phyloP scores from a whole-genome alignment of 495 filamentous ascomycete species.

The Penicillium waksmanii region DNA sequence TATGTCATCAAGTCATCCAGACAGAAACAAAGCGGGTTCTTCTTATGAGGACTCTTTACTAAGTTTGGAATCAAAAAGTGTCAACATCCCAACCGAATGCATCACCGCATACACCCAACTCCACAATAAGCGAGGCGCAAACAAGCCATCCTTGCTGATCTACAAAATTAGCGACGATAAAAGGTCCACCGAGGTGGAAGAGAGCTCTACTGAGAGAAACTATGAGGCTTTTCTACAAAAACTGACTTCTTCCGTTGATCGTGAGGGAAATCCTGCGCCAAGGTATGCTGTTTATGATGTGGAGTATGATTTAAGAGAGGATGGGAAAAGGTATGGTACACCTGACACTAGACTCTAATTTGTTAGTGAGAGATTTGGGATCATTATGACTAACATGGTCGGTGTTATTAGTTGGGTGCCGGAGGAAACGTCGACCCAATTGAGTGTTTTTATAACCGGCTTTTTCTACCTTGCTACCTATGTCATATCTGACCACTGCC shows the following conservation, averaged over 20 bases:
- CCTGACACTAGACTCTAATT: not conserved
- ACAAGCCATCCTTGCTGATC: conserved; percentile 77
- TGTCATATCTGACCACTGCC: not conserved
- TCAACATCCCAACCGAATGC: conserved; percentile 70
- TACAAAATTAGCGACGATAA: conserved; percentile 85
- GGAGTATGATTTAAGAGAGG: conserved; percentile 71
- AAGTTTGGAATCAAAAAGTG: conserved; percentile 52
- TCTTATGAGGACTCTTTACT: not conserved
- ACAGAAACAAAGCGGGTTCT: no score
- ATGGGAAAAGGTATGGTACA: conserved; percentile 65
- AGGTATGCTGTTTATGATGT: conserved; percentile 86
- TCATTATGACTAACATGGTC: no score
- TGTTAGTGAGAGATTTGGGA: no score
- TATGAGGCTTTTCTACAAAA: conserved; percentile 71
- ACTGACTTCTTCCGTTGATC: conserved; percentile 63
- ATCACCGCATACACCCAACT: conserved; percentile 76
- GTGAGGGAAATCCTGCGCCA: conserved; percentile 63
- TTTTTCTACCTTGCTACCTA: not conserved
- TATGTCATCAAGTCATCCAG: not conserved
- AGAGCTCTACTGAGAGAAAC: conserved; percentile 59
- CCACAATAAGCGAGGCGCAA: conserved; percentile 63
- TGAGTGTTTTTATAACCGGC: not conserved
- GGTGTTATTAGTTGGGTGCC: not conserved
- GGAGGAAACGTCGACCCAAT: not conserved
- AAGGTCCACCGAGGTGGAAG: conserved; percentile 73